Evolutionary conservation across 805 yeast genomes (phyloP), one percentile per base, ranked within the genome.

Genomic region (Ogataea nitratoaversa): DNA sequence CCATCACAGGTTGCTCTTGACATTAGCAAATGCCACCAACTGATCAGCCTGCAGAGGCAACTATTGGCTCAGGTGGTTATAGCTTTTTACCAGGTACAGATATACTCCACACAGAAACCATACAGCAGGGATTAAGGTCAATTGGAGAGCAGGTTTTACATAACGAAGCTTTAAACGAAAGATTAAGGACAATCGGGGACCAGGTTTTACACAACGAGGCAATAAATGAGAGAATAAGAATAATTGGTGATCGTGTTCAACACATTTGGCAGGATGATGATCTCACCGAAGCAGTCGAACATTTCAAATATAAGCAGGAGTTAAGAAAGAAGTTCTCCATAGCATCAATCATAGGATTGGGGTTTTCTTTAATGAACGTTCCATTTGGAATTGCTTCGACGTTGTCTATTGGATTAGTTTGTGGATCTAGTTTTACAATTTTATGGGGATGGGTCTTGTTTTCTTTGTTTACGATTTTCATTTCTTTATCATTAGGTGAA

Each of bases 281-380:
- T 41, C 73, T 65, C 44, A 59, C 63, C 3, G 84, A 79, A 49
- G 73, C 72, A 8, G 78, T 82, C 12, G 89, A 83, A 47, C 84
- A 79, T 51, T 82, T 84, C 67, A 76, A 77, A 40, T 84, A 85
- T 57, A 81, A 82, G 49, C 89, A 82, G 55, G 84, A 80, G 34
- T 64, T 85, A 43, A 78, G 77, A 43, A 70, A 87, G 49, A 79
- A 82, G 45, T 68, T 84, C 41, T 79, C 86, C 0, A 80, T 82
- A 9, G 67, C 78, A 1, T 81, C 90, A 0, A 77, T 85, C 33
- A 75, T 85, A 18, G 95, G 93, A 4, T 64, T 85, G 19, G 91
- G 93, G 0, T 84, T 85, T 56, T 79, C 89, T 1, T 63, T 85
- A 24, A 83, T 85, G 90, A 85, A 87, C 31, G 90, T 87, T 0